Evolutionary conservation across 1,284 basidiomycete species (phyloP).

Genomic region (Stygiomarasmius scandens): DNA sequence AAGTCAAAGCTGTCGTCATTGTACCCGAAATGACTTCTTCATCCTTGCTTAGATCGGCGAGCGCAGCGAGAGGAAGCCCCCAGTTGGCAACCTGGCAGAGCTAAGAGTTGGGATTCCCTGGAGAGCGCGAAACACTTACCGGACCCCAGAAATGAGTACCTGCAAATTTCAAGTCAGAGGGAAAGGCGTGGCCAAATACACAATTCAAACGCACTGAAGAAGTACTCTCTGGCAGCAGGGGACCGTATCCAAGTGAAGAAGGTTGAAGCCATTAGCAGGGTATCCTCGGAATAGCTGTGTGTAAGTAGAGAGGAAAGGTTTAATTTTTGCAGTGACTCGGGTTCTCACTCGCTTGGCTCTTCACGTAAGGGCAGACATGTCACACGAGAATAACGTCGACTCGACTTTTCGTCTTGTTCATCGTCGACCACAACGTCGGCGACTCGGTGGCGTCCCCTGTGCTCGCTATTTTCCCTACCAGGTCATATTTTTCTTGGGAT

Average conservation of each 20-base stretch:
- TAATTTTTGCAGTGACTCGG: not conserved
- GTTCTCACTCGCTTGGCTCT: not conserved
- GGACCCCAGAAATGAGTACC: slow-evolving; percentile 97
- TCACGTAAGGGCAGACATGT: not conserved
- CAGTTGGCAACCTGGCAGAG: slow-evolving; percentile 89
- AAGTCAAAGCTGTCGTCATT: slow-evolving; percentile 89
- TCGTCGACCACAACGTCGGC: not conserved
- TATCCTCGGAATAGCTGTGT: slow-evolving; percentile 12
- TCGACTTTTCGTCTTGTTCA: not conserved
- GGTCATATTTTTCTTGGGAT: not conserved
- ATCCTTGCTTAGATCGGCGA: slow-evolving; percentile 89
- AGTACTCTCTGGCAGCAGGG: slow-evolving; percentile 88
- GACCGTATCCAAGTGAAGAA: slow-evolving; percentile 87
- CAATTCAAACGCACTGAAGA: slow-evolving; percentile 75
- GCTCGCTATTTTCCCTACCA: not conserved
- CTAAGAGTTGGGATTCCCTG: slow-evolving; percentile 7
- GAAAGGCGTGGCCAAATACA: slow-evolving; percentile 18
- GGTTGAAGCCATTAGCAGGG: slow-evolving; percentile 67
- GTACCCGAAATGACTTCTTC: slow-evolving; percentile 94
- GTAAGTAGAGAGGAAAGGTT: slow-evolving; percentile 18
- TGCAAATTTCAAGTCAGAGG: slow-evolving; percentile 32
- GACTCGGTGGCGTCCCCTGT: not conserved
- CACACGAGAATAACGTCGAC: not conserved
- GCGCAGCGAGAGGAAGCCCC: slow-evolving; percentile 91
- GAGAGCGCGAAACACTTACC: slow-evolving; percentile 52